Percentiles rank a stretch among this genome's conserved stretches.
These are phyloP conservation scores for Populus hybrid DNA, from an alignment of 441 rosid genomes.

Conservation along the genomic window DNA sequence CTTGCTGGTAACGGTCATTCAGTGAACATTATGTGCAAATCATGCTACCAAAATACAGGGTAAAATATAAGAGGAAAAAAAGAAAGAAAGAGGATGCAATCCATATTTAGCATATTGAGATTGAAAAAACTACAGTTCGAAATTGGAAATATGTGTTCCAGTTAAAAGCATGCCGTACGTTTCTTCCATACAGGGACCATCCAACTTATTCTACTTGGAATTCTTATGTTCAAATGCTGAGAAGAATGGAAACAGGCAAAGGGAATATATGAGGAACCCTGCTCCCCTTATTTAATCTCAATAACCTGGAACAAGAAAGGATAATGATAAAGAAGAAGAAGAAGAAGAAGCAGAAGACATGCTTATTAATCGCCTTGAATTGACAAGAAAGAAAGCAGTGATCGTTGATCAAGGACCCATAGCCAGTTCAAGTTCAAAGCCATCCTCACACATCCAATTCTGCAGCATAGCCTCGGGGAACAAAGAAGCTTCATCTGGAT, in stretches of 20 bases:
- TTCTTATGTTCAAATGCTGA: too few species aligned
- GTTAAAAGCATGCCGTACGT: background rate
- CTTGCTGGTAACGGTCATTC: too few species aligned
- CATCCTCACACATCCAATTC: background rate
- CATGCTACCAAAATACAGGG: too few species aligned
- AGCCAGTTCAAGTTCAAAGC: background rate
- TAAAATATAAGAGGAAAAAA: too few species aligned
- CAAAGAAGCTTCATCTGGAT: background rate
- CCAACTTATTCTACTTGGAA: background rate
- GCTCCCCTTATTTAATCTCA: background rate
- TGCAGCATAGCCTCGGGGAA: conserved; percentile 2
- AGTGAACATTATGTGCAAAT: too few species aligned
- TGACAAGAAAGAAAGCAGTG: background rate
- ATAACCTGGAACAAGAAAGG: background rate
- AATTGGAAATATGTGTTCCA: background rate
- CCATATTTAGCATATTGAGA: background rate
- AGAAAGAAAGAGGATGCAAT: too few species aligned
- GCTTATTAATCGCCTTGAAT: background rate
- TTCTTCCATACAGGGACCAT: background rate
- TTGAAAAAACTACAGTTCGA: background rate
- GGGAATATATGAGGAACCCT: background rate
- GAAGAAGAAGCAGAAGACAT: background rate
- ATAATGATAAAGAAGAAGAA: background rate
- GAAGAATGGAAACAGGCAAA: background rate
- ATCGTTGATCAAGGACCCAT: background rate